Evolutionary conservation across 768 basidiomycete species (phyloP).

Genomic region (Boletellus ananiceps): DNA sequence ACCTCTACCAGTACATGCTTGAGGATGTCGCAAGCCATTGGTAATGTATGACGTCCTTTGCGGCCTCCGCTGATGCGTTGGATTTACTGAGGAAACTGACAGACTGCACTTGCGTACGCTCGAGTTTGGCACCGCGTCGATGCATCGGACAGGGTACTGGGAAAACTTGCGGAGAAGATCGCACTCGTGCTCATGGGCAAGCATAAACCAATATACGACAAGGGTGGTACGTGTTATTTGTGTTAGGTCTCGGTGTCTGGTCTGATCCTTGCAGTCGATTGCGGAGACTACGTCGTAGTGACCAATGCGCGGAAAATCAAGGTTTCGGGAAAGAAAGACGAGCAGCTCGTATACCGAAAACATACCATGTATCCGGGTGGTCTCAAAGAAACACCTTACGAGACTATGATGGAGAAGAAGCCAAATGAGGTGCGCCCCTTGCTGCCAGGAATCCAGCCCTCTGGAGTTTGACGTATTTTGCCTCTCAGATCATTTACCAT

Average conservation of each 20-base stretch:
- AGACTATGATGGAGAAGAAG: conserved; percentile 75
- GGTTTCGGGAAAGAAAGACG: conserved; percentile 85
- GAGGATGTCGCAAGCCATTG: conserved; percentile 75
- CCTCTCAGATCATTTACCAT: conserved; percentile 79
- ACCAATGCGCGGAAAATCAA: conserved; percentile 81
- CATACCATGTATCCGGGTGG: conserved; percentile 94
- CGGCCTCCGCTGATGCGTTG: background rate
- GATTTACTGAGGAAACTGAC: conserved; percentile 3
- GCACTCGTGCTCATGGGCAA: conserved; percentile 98
- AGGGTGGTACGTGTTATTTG: conserved; percentile 55
- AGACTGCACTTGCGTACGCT: conserved; percentile 97
- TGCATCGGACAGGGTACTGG: conserved; percentile 85
- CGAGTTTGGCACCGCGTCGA: conserved; percentile 95
- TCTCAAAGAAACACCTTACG: conserved; percentile 85
- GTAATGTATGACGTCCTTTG: conserved; percentile 53
- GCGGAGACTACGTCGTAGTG: conserved; percentile 96
- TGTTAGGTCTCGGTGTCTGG: background rate
- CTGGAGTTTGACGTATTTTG: background rate
- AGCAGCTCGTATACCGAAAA: conserved; percentile 83
- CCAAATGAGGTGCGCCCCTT: conserved; percentile 75
- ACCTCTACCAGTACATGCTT: background rate
- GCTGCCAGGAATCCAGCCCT: background rate
- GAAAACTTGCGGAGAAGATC: conserved; percentile 91
- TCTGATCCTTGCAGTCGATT: conserved; percentile 64
- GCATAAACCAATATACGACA: conserved; percentile 97